Evolutionary conservation across 805 yeast genomes (phyloP).

Genomic region (Yarrowia divulgata): DNA sequence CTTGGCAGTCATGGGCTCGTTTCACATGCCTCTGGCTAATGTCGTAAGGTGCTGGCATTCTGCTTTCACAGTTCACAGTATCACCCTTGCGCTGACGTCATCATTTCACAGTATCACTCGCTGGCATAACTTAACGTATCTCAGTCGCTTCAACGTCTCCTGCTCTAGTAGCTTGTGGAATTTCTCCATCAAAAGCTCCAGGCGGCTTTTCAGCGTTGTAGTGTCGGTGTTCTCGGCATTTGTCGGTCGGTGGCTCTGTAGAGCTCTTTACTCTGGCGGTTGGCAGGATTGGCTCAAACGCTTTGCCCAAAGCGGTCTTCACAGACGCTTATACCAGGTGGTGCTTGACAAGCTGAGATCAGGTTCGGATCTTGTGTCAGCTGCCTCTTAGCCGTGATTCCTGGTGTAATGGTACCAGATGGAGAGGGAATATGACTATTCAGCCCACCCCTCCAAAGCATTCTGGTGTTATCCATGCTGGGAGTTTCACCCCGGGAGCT

Average conservation of each 20-base stretch:
- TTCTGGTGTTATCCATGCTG: too few species aligned
- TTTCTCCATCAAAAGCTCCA: neutral
- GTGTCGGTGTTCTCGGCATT: neutral
- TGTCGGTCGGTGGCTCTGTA: neutral
- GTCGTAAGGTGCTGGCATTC: neutral
- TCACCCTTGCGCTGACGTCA: neutral
- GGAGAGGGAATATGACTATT: too few species aligned
- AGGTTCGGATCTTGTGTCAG: too few species aligned
- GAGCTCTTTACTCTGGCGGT: constrained; percentile 1
- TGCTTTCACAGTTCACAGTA: constrained; percentile 1
- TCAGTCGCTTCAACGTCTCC: neutral
- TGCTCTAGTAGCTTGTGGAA: neutral
- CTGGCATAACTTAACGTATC: neutral
- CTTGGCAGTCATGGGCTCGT: too few species aligned
- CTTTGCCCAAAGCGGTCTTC: too few species aligned
- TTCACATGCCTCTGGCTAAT: too few species aligned
- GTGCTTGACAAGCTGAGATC: too few species aligned
- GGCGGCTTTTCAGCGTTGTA: neutral
- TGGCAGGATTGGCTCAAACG: constrained; percentile 1
- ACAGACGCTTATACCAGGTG: too few species aligned
- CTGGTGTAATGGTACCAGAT: too few species aligned
- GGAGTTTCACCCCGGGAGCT: constrained; percentile 10
- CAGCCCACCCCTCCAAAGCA: too few species aligned
- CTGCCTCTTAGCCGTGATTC: too few species aligned
- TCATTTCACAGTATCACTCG: neutral